These are phyloP conservation scores for Aspergillus diversus DNA, from an alignment of 495 filamentous ascomycete genomes.

Conservation along the genomic window DNA sequence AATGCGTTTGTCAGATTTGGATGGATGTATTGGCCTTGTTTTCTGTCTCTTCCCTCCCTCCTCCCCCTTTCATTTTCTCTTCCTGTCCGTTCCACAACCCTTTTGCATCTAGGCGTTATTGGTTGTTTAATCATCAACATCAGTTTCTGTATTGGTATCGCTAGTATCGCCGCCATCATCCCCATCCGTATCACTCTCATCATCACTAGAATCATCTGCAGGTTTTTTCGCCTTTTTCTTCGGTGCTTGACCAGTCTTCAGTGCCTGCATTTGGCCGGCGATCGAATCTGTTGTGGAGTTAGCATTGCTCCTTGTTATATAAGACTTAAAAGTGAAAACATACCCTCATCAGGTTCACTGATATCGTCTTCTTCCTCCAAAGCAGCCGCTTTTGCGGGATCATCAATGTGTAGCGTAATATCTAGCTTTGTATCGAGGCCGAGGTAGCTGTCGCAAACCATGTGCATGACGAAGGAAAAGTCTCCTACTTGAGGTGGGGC, in stretches of 20 bases:
- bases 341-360: conserved; percentile 96
- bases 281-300: conserved; percentile 73
- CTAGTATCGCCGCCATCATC: conserved; percentile 76
- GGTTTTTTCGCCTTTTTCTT: conserved; percentile 62
- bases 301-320: conserved; percentile 14
- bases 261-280: conserved; percentile 90
- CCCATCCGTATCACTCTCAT: conserved; percentile 89
- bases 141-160: conserved; percentile 80
- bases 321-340: conserved; percentile 33
- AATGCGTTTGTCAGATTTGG: too few relatives aligned
- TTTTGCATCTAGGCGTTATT: not conserved
- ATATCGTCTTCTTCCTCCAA: conserved; percentile 85
- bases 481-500: conserved; percentile 90
- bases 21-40: too few relatives aligned
- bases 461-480: conserved; percentile 89
- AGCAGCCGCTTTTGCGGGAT: conserved; percentile 78
- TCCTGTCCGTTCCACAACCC: not conserved
- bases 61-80: not conserved
- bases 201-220: conserved; percentile 65
- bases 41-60: not conserved
- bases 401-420: conserved; percentile 87
- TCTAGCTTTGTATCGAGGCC: conserved; percentile 90
- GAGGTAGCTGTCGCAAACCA: conserved; percentile 91
- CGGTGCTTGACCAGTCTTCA: conserved; percentile 70
- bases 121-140: conserved; percentile 54